Conservation (phyloP, 2,329 filamentous ascomycete genomes). For the Aspergillus novofumigatus region DNA sequence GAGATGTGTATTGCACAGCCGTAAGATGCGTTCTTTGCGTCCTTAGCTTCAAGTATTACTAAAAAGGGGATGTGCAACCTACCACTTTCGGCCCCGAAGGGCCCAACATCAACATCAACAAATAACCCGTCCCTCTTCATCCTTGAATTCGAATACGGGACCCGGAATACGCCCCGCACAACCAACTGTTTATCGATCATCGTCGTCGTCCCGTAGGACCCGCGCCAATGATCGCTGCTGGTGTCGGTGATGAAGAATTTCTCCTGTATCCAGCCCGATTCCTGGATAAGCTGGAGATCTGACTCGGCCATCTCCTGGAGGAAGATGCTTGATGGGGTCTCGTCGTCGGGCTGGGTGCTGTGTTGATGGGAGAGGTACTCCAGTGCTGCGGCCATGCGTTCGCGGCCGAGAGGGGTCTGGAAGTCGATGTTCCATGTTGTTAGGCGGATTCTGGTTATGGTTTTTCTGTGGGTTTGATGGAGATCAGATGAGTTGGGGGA, state of each 20-base stretch:
- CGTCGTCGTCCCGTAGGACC: slow-evolving; percentile 51
- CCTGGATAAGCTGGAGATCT: slow-evolving; percentile 45
- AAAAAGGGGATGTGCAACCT: no score
- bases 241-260: slow-evolving; percentile 49
- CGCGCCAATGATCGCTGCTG: slow-evolving; percentile 42
- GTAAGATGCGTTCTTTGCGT: slow-evolving; percentile 28
- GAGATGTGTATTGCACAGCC: slow-evolving; percentile 56
- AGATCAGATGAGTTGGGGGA: not conserved
- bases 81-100: no score
- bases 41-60: not conserved
- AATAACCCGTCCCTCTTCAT: slow-evolving; percentile 55
- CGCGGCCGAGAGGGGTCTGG: slow-evolving; percentile 32
- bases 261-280: slow-evolving; percentile 45
- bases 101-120: slow-evolving; percentile 41
- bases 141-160: slow-evolving; percentile 46
- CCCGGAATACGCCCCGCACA: slow-evolving; percentile 47
- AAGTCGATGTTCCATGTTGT: slow-evolving; percentile 51
- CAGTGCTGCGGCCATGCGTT: slow-evolving; percentile 42
- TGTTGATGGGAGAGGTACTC: slow-evolving; percentile 30
- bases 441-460: slow-evolving; percentile 22
- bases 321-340: slow-evolving; percentile 41
- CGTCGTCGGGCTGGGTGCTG: slow-evolving; percentile 3
- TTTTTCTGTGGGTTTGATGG: not conserved
- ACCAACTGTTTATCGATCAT: slow-evolving; percentile 48
- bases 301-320: slow-evolving; percentile 50